Evolutionary conservation across 1,284 basidiomycete species (phyloP), one percentile per base, ranked within the genome.

Genomic region (Cutaneotrichosporon sp.): DNA sequence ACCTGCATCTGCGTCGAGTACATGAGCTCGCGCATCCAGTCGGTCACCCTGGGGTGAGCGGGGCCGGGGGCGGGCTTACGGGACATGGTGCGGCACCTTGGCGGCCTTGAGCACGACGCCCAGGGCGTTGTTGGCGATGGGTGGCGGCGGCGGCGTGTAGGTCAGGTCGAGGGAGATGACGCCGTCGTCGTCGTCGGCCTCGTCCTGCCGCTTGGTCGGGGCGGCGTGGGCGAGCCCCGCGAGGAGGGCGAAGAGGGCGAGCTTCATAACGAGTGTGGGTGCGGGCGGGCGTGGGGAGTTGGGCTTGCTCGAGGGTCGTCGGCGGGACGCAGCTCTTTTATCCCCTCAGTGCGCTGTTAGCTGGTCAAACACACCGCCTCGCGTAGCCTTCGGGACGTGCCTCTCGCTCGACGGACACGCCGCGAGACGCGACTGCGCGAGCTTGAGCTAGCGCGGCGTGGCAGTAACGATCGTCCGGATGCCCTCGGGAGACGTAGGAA

Each of bases 1-100:
- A 79, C 66, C 24, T 63, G 60, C 13, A 80, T 66, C 13, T 66
- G 56, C 10, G 68, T 75, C 24, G 77, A 77, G 68, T 80, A 80
- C 58, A 62, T 13, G 20, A 54, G 58, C 34, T 59, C 60, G 10
- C 56, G 46, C 4, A n/a, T 43, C 36, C 59, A 55, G 52, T 58
- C 60, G 14, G 33, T 46, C n/a, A 61, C 36, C 22, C 58, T 71
- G 62, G 18, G 4, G 45, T 47, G 11, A 47, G 24, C 16, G 18
- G 18, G 38, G 7, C 7, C 4, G 38, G 18, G 18, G 10, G 22
- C 10, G 45, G 18, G 31, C 47, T 16, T 14, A 50, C 47, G 47
- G 47, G 18, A 50, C 47, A n/a, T 50, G 2, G 27, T 50, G 47
- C 2, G 47, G 27, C 14, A 50, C 47, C 16, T 50, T 50, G 14